Evolutionary conservation across 345 rosid species (phyloP), one percentile per base, ranked within the genome.

Genomic region (Populus euphratica): DNA sequence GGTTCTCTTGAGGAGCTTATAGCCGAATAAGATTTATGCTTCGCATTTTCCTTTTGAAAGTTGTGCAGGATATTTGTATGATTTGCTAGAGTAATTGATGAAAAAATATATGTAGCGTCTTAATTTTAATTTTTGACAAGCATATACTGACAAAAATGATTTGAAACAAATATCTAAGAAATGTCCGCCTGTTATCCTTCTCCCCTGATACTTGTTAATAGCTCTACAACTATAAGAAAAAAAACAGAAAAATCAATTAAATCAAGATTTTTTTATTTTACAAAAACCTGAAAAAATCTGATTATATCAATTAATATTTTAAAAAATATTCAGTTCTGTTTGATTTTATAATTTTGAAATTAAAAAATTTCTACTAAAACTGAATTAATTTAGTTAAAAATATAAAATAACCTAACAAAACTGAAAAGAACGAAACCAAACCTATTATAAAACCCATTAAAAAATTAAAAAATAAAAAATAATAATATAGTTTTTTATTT

Each of bases 131-230:
- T 29, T 63, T 73, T 77, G 33, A 74, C 91, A 96, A 98, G 91
- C 84, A 70, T 93, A 91, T 78, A 5, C 87, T 38, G 90, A 89
- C 5, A 33, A 33, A 33, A 76, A 16, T 88, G 84, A 86, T 62
- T 65, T 25, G 35, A 33, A 33, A 5, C 5, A 33, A 4, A 3
- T 33, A 33, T 33, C 35, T 33, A 33, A 33, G 14, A 74, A 23
- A 31, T 76, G 36, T 44, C 59, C 39, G 9, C 16, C 27, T 52
- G 23, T 7, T 3, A 2, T 52, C 3, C 59, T 0, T 52, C 9
- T 18, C 59, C 6, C 59, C 59, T 11, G 56, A 50, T 50, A 0
- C n/a, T 0, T 52, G 59, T 50, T 0, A 21, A 18, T 18, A 18
- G 36, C 4, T 33, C 0, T 33, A 33, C 36, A 33, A 0, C 36